A percentile compares a stretch with the other conserved stretches of the same genome.
Conservation (phyloP, 345 rosid species). For the Erodium maritimum region DNA sequence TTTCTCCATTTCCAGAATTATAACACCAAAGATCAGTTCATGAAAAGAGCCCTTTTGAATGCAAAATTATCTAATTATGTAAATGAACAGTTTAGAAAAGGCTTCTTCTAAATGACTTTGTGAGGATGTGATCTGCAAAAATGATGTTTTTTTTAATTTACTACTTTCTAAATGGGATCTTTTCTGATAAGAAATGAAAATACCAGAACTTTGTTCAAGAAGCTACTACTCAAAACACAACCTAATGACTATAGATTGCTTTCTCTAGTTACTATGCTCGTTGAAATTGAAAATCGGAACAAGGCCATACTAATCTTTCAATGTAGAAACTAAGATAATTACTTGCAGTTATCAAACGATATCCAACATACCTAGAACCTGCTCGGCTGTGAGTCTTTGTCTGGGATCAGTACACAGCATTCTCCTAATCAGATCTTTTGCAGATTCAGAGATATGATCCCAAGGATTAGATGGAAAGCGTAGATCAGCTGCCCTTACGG, state of each 20-base stretch:
- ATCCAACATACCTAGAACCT: constrained; percentile 46
- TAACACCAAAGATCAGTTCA: background rate
- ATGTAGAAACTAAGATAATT: background rate
- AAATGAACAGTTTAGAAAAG: background rate
- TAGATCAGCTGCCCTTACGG: constrained; percentile 51
- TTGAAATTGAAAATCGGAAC: background rate
- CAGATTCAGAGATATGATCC: constrained; percentile 42
- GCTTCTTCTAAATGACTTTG: too few species aligned
- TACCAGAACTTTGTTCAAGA: background rate
- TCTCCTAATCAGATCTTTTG: constrained; percentile 38
- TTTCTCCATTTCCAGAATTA: too few species aligned
- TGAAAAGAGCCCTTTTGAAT: background rate
- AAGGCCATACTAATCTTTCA: background rate
- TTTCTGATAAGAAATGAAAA: background rate
- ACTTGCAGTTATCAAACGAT: constrained; percentile 1
- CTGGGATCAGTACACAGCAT: constrained; percentile 47
- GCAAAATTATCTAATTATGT: background rate
- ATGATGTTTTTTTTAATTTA: background rate
- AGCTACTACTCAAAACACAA: background rate
- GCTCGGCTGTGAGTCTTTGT: constrained; percentile 36
- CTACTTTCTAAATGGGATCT: background rate
- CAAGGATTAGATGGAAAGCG: constrained; percentile 49
- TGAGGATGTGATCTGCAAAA: background rate
- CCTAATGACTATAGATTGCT: background rate
- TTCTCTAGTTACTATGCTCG: background rate